These are phyloP conservation scores for Verticillium dahliae DNA, from an alignment of 2,329 filamentous ascomycete genomes.

Conservation along the genomic window DNA sequence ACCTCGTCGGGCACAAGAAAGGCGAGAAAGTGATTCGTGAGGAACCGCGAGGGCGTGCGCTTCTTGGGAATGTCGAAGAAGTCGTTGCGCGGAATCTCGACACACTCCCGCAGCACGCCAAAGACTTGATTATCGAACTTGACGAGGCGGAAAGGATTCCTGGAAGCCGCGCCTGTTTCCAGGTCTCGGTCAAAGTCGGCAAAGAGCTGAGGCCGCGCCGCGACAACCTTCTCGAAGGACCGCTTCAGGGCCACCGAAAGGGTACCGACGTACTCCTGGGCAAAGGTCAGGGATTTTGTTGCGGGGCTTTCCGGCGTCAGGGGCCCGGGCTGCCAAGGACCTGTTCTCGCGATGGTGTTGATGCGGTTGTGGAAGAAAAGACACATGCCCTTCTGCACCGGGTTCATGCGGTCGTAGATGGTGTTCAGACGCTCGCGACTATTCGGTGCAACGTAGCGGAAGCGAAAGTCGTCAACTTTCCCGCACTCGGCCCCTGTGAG, in stretches of 20 bases:
- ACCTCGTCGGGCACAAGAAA: constrained; percentile 50
- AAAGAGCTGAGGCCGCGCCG: neutral
- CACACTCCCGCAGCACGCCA: neutral
- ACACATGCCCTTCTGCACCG: constrained; percentile 26
- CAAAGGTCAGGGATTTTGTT: neutral
- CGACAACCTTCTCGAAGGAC: neutral
- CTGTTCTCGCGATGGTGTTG: constrained; percentile 1
- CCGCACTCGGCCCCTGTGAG: neutral
- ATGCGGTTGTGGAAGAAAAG: constrained; percentile 28
- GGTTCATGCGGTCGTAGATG: constrained; percentile 19
- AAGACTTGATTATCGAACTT: constrained; percentile 6
- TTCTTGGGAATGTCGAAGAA: constrained; percentile 23
- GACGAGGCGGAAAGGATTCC: neutral
- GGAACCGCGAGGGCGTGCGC: constrained; percentile 18
- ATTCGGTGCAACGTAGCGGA: constrained; percentile 25
- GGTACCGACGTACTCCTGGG: neutral
- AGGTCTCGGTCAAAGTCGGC: neutral
- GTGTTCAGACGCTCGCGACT: constrained; percentile 6
- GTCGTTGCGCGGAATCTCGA: constrained; percentile 4
- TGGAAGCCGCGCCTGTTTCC: neutral
- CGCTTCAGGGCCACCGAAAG: neutral
- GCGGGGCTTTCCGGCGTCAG: neutral
- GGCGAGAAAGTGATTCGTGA: constrained; percentile 41
- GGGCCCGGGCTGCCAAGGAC: neutral
- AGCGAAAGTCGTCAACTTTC: constrained; percentile 25